Base-by-base conservation (phyloP, 305 asterid genomes). In the Solanum hybrid region DNA sequence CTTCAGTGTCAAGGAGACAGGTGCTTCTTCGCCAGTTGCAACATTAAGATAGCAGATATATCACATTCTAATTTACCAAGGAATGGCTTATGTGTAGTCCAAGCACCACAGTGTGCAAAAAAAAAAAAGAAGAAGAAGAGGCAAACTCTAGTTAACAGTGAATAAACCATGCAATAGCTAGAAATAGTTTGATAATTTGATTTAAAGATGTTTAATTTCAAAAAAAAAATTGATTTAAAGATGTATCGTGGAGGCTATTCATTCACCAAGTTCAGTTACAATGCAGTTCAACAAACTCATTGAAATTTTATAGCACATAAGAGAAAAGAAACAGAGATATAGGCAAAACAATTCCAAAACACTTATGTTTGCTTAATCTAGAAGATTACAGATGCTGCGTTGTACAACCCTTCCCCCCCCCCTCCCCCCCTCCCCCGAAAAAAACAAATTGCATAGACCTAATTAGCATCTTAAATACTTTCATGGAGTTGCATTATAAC, bases 1-100 rank as follows among this genome's bases (percentile, higher is more conserved):
- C 29, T 46, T 83, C 74, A 83, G 87, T 46, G 39, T 46, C 74
- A 46, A 83, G 74, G 39, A 83, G 37, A 28, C 87, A 16, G 73
- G 29, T 46, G 74, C 9, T 83, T 46, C 74, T 46, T 29, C 24
- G 28, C 87, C 40, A 46, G 39, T 18, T 42, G 36, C 87, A 82
- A 42, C 87, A 82, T 42, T 82, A 42, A 83, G 87, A 36, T 83
- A 83, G 39, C 74, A 46, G 74, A 83, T 83, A 83, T 83, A 83
- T 29, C 74, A 83, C 40, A 83, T 16, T 46, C 6, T 46, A 18
- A 83, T 83, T 83, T 46, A 46, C 11, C 29, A 29, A 46, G 87
- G 73, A 28, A 28, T 46, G 61, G 26, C 8, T 83, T 8, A 39
- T 28, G 71, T 83, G 73, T 83, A 42, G 20, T 18, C 74, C 74